Percentiles rank a stretch among this genome's conserved stretches.
Conservation (phyloP, 1,284 basidiomycete genomes). For the Vanrija sp. region DNA sequence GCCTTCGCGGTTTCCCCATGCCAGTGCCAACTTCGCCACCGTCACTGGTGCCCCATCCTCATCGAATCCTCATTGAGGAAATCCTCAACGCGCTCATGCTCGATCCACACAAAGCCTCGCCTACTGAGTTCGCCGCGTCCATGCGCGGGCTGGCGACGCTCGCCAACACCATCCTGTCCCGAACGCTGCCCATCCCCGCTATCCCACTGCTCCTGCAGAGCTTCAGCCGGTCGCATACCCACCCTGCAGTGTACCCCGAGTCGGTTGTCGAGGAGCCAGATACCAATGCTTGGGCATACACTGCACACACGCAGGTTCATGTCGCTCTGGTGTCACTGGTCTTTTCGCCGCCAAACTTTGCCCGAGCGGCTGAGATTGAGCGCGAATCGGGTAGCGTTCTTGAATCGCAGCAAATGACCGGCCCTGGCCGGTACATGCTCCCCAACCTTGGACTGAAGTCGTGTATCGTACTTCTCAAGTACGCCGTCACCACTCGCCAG, state of each 20-base stretch:
- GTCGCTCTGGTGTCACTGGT: constrained; percentile 44
- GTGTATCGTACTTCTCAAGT: constrained; percentile 34
- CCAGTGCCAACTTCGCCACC: constrained; percentile 46
- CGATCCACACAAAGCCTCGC: constrained; percentile 20
- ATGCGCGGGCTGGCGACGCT: constrained; percentile 46
- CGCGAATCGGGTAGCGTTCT: background rate
- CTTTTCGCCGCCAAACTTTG: constrained; percentile 41
- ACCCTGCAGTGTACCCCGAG: constrained; percentile 43
- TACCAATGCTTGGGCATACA: constrained; percentile 35
- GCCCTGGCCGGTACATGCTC: constrained; percentile 28
- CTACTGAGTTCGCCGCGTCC: constrained; percentile 30
- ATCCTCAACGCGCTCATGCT: constrained; percentile 33
- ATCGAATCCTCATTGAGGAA: constrained; percentile 19
- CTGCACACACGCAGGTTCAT: constrained; percentile 46
- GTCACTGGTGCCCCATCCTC: constrained; percentile 39
- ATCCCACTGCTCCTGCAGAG: constrained; percentile 32
- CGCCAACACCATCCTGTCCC: constrained; percentile 44
- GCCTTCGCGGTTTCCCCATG: constrained; percentile 42
- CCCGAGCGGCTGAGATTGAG: constrained; percentile 11
- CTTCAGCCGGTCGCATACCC: constrained; percentile 27
- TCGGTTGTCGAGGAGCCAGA: constrained; percentile 17
- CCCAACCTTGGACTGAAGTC: constrained; percentile 34
- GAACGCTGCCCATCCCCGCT: constrained; percentile 43
- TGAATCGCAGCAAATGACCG: background rate
- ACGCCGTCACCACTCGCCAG: constrained; percentile 27